A percentile compares a stretch with the other conserved stretches of the same genome.
Evolutionary conservation across 306 rosid species (phyloP).

Genomic region (Citrullus mucosospermus): DNA sequence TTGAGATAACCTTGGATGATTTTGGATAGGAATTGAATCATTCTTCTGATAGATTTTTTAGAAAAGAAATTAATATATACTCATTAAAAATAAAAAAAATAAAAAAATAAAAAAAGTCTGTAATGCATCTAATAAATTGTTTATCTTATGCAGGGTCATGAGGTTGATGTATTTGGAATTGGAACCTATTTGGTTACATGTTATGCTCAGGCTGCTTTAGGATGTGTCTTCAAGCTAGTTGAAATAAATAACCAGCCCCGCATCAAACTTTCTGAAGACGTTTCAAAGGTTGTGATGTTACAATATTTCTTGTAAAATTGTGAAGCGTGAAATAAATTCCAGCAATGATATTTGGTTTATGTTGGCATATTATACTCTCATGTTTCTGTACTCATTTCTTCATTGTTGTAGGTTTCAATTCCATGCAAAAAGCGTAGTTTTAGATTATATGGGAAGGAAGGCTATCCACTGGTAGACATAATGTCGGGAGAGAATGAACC

Average conservation of each 20-base stretch:
- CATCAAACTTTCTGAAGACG: conserved; percentile 97
- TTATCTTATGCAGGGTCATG: conserved; percentile 63
- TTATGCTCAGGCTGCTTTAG: conserved; percentile 95
- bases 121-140: not conserved
- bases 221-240: conserved; percentile 97
- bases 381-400: not conserved
- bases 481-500: conserved; percentile 95
- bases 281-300: conserved; percentile 63
- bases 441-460: conserved; percentile 90
- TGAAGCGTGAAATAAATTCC: not conserved
- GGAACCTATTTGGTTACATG: conserved; percentile 96
- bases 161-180: conserved; percentile 93
- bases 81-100: not conserved
- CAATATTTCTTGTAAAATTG: not conserved
- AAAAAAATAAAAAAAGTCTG: too few relatives aligned
- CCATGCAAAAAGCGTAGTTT: conserved; percentile 80
- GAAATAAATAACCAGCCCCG: conserved; percentile 94
- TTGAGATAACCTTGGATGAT: not conserved
- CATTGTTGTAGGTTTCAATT: conserved; percentile 69
- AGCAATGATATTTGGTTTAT: not conserved
- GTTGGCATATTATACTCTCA: not conserved
- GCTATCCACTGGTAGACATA: conserved; percentile 88
- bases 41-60: not conserved
- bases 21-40: too few relatives aligned
- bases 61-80: not conserved